A percentile compares a stretch with the other conserved stretches of the same genome.
phyloP scores from a whole-genome alignment of 2,329 filamentous ascomycete genomes.

The Neonectria hederae region DNA sequence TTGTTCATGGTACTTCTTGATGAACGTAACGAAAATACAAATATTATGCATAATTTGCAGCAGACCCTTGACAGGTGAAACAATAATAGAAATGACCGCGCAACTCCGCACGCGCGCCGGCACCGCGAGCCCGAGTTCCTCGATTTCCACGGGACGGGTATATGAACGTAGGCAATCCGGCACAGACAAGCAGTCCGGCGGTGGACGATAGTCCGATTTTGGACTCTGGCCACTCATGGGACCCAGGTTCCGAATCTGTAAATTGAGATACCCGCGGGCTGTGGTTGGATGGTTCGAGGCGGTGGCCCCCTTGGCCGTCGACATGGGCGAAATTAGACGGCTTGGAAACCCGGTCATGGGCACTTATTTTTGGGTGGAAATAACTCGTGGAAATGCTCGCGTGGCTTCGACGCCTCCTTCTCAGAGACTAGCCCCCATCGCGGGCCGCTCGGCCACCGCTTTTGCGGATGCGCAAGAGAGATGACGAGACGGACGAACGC shows the following conservation, averaged over 20 bases:
- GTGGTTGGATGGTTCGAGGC: conserved; percentile 15
- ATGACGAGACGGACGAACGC: background rate
- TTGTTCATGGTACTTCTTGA: background rate
- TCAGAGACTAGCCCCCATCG: background rate
- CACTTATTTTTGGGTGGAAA: conserved; percentile 14
- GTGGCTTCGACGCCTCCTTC: background rate
- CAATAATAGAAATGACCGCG: background rate
- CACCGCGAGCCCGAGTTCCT: background rate
- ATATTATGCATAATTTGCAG: background rate
- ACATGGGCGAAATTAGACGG: conserved; percentile 21
- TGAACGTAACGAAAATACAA: background rate
- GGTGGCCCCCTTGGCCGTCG: background rate
- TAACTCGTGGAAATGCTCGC: background rate
- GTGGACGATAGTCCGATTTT: background rate
- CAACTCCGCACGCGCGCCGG: background rate
- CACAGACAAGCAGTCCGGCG: background rate
- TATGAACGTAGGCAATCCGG: conserved; percentile 1
- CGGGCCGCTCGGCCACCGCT: conserved; percentile 7
- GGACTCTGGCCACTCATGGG: background rate
- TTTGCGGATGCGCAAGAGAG: background rate
- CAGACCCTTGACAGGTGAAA: background rate
- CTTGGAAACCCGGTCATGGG: conserved; percentile 4
- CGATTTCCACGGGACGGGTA: background rate
- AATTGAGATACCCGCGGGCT: conserved; percentile 12
- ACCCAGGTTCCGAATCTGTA: background rate